Percentiles rank a stretch among this genome's conserved stretches.
Evolutionary conservation across 2,329 filamentous ascomycete species (phyloP).

Genomic region (Cercospora canescens): DNA sequence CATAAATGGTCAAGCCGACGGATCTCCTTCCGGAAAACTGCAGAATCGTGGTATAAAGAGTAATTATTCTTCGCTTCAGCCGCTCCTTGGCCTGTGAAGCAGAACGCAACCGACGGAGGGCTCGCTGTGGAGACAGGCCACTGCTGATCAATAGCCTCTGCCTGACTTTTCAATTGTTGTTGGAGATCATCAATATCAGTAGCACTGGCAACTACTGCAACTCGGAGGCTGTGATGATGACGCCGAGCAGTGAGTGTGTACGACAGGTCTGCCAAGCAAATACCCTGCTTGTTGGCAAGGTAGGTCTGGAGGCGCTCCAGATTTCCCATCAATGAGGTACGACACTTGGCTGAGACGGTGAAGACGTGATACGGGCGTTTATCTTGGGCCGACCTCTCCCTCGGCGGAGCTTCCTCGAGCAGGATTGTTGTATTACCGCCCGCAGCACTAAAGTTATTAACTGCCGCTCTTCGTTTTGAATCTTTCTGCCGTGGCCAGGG

Average conservation of each 20-base stretch:
- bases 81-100: slow-evolving; percentile 42
- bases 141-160: background rate
- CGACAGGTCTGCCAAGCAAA: slow-evolving; percentile 55
- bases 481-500: slow-evolving; percentile 33
- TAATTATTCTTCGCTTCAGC: slow-evolving; percentile 28
- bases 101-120: slow-evolving; percentile 36
- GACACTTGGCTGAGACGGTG: slow-evolving; percentile 58
- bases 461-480: slow-evolving; percentile 41
- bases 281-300: background rate
- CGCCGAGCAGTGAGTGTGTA: slow-evolving; percentile 29
- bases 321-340: slow-evolving; percentile 51
- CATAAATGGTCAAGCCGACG: background rate
- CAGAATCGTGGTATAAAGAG: background rate
- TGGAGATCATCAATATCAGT: slow-evolving; percentile 9
- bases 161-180: slow-evolving; percentile 25
- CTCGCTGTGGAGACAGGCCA: background rate
- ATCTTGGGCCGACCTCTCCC: slow-evolving; percentile 13
- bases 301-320: slow-evolving; percentile 39
- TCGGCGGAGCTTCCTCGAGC: slow-evolving; percentile 59
- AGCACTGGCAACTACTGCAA: slow-evolving; percentile 20
- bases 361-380: slow-evolving; percentile 51
- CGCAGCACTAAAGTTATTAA: slow-evolving; percentile 72
- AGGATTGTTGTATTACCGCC: slow-evolving; percentile 71
- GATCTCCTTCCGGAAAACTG: background rate
- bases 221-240: slow-evolving; percentile 45